Base-by-base conservation (phyloP, 441 rosid species). In the Rhodomyrtus psidioides region DNA sequence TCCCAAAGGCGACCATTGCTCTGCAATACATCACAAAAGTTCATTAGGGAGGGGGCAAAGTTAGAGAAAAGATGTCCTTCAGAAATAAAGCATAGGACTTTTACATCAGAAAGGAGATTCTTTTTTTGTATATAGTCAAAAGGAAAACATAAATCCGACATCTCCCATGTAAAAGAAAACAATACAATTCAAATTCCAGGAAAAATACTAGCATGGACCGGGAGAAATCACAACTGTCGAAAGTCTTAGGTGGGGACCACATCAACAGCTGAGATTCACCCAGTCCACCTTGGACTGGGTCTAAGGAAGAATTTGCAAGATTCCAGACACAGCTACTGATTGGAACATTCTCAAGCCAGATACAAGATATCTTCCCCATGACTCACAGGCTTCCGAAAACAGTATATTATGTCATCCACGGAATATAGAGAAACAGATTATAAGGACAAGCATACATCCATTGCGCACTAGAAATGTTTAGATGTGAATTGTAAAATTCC, bases 1-100 rank as follows among this genome's bases (percentile, higher is more conserved):
- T 84, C 15, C 86, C 86, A 55, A 84, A 84, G 46, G 53, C 82
- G 23, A 84, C 86, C 86, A 84, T 84, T 44, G 79, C 79, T 70
- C 79, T 70, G 79, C 49, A 70, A 70, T 21, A 39, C 8, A 6
- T 34, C n/a, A 70, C 79, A 70, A 70, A 70, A 70, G 79, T 39
- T 70, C 49, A 70, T 70, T 39, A 39, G 79, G n/a, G 26, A 70
- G 79, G n/a, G 49, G 79, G 79, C 21, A 39, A 70, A 70, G n/a
- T 34, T 70, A 19, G 26, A 19, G 44, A 70, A 21, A 9, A 10
- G n/a, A 70, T 70, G 49, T 70, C 79, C 79, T 70, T 10, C n/a
- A 5, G 26, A 34, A 70, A 34, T 70, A 70, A 70, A 34, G 79
- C 49, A 34, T 70, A 39, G 79, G 10, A 39, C n/a, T 39, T 70